Evolutionary conservation across 2,329 filamentous ascomycete species (phyloP), one percentile per base, ranked within the genome.

Genomic region (Aspergillus sp.): DNA sequence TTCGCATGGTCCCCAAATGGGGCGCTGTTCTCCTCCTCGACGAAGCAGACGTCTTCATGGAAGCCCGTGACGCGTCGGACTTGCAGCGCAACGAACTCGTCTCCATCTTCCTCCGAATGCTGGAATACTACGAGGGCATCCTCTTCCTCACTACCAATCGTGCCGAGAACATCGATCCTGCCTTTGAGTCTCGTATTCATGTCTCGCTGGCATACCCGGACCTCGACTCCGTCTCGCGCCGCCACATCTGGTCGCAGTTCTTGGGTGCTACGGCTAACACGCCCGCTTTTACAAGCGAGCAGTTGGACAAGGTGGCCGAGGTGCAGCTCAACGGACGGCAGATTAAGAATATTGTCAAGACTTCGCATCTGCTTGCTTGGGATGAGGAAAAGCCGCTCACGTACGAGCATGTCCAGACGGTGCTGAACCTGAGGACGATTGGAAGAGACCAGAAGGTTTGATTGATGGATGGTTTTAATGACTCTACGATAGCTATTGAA

Each of bases 21-120:
- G 71, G 73, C 32, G 71, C 72, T 9, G 67, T 80, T 5, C 62
- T 78, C 0, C 67, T 79, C 2, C 67, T 77, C 4, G 75, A 78
- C 54, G 74, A 76, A 44, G 75, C 57, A 1, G 58, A 62, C 39
- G 57, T 62, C n/a, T 61, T 60, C 19, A 56, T 62, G 52, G 52
- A 61, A 52, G 56, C 66, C 27, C 65, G 71, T 31, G 61, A 51
- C 12, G 51, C 62, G 2, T 56, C 67, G 27, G 70, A 73, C 45
- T 58, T 74, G 6, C 57, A 66, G 48, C 64, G 71, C 7, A 75
- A 75, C 52, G 70, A 69, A 48, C 62, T 74, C 39, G 69, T 75
- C 13, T 68, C 66, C 0, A 60, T 65, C 13, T 68, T 62, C 40
- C 45, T 61, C 35, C 63, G 52, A 13, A 47, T 57, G 40, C 38